phyloP scores from a whole-genome alignment of 495 filamentous ascomycete species.

The Apodospora peruviana region DNA sequence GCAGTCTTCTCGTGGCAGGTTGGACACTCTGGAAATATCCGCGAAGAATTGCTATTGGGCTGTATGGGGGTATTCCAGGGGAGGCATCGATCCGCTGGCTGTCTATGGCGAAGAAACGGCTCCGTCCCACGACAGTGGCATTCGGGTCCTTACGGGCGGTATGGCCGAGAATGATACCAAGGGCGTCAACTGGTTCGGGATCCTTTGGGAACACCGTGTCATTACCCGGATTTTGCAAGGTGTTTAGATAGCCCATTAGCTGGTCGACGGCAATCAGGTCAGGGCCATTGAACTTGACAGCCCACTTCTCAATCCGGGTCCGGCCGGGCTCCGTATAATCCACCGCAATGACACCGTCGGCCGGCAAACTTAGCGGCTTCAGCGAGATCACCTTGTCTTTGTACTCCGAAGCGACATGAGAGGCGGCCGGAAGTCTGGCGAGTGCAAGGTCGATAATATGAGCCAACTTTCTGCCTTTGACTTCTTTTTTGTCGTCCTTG shows the following conservation, averaged over 20 bases:
- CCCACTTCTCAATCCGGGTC: conserved; percentile 27
- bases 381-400: conserved; percentile 45
- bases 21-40: conserved; percentile 67
- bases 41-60: conserved; percentile 47
- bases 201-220: conserved; percentile 35
- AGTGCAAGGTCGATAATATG: conserved; percentile 50
- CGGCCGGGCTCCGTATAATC: conserved; percentile 40
- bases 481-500: conserved; percentile 31
- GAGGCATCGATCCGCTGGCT: conserved; percentile 11
- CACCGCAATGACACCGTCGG: conserved; percentile 29
- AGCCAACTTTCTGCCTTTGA: conserved; percentile 47
- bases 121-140: conserved; percentile 30
- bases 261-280: conserved; percentile 40
- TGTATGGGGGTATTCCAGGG: conserved; percentile 18
- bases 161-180: conserved; percentile 44
- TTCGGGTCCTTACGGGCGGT: conserved; percentile 26
- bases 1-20: conserved; percentile 55
- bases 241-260: conserved; percentile 48
- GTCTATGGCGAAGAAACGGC: conserved; percentile 38
- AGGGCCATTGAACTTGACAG: conserved; percentile 37
- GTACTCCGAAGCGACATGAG: conserved; percentile 53
- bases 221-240: conserved; percentile 32
- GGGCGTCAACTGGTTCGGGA: conserved; percentile 37
- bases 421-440: conserved; percentile 23
- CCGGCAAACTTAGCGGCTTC: conserved; percentile 30